Evolutionary conservation across 2,329 filamentous ascomycete species (phyloP), one percentile per base, ranked within the genome.

Genomic region (Exophiala phaeomuriformis): DNA sequence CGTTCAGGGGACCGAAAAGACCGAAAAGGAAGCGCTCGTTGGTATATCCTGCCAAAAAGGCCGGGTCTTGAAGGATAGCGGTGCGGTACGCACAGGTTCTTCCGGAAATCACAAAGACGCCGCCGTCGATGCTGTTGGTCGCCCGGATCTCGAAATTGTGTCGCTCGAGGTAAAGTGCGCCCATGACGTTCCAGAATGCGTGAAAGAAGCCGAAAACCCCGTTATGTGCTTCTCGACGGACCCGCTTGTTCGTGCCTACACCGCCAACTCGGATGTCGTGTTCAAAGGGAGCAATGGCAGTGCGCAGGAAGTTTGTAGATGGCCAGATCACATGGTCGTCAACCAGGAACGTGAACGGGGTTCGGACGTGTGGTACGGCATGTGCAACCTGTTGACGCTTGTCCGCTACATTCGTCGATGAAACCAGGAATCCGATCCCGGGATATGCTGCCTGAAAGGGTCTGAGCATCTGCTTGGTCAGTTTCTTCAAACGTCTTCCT

Each of bases 101-200:
- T 0, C 79, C 78, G 0, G 79, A 82, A 1, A 84, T 69, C 1
- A 80, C 77, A 46, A 79, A 82, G 19, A 81, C 72, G 6, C 78
- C 79, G 5, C 79, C 79, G 52, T 84, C 81, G 6, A 84, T 67
- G 4, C 75, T 69, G 56, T 78, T 79, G 4, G 77, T 77, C 0
- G 78, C 71, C 0, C 76, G 72, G 49, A 80, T 77, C 62, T 84
- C 81, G 64, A 78, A 84, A 63, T 83, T 83, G 65, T 83, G 79
- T 0, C 81, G 77, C 59, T 79, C 74, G 1, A 85, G 73, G 63
- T 84, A 83, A n/a, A 75, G 65, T 31, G 75, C 76, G 0, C 77
- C 80, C 12, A 84, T 69, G 63, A 81, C 75, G 65, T 84, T 82
- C 65, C 72, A 73, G 49, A 76, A 66, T 0, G 60, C 61, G 1